These are phyloP conservation scores for Vaccinium corymbosum DNA, from an alignment of 148 eudicot genomes.

Conservation along the genomic window DNA sequence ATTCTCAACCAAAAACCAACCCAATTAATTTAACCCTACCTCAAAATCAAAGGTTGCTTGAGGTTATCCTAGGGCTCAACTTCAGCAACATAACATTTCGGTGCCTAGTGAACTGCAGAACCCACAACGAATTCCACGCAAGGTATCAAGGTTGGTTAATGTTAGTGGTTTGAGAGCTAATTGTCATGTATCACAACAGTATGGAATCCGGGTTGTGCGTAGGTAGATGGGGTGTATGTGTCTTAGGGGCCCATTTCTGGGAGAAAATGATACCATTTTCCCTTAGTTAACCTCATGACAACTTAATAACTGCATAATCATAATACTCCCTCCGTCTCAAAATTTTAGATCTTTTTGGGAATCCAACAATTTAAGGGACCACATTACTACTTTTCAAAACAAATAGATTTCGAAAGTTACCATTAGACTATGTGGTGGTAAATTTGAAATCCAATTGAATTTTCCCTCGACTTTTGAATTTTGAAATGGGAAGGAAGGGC, in stretches of 20 bases:
- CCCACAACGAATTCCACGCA: not conserved
- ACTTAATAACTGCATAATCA: not conserved
- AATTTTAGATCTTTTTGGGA: too few relatives aligned
- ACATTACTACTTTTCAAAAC: too few relatives aligned
- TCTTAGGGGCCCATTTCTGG: not conserved
- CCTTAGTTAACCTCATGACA: not conserved
- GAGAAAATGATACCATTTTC: not conserved
- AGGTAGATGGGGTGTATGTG: not conserved
- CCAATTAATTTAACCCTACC: not conserved
- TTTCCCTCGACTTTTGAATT: too few relatives aligned
- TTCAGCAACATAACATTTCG: not conserved
- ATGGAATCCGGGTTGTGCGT: not conserved
- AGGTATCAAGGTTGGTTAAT: not conserved
- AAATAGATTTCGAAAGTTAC: too few relatives aligned
- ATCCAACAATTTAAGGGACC: too few relatives aligned
- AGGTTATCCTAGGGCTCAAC: not conserved
- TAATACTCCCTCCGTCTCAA: too few relatives aligned
- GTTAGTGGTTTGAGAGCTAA: not conserved
- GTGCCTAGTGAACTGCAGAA: not conserved
- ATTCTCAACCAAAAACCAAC: not conserved
- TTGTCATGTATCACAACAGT: not conserved
- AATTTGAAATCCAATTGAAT: too few relatives aligned
- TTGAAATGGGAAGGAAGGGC: too few relatives aligned
- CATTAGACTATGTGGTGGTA: too few relatives aligned
- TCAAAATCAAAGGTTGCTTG: not conserved